Base-by-base conservation (phyloP, 2,329 filamentous ascomycete genomes). In the Talaromyces sp. region DNA sequence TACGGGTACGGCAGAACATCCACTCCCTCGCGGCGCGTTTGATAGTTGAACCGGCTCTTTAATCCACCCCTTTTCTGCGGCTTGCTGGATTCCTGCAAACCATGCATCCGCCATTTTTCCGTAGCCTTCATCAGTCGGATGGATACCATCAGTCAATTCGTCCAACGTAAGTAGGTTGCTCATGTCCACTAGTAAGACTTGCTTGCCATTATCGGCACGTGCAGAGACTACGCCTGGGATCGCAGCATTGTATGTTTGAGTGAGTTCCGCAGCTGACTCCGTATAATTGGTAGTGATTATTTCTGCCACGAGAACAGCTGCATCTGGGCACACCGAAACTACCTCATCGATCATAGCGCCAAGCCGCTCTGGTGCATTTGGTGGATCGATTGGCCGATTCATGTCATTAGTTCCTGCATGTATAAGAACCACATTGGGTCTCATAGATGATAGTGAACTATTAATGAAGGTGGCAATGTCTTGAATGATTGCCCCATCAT, bases 381-480 rank as follows among this genome's bases (percentile, higher is more conserved):
- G 66, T 17, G 66, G 54, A 11, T 66, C 64, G 4, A 60, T 54
- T 19, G 52, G 53, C 13, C 64, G 56, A 52, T 67, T 64, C 53
- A 73, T 67, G 30, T 76, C 72, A 57, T 75, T 75, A n/a, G 72
- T 73, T 3, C 73, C 72, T 5, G 70, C 71, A 51, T 72, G 67
- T 0, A 75, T 32, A 9, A 76, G 62, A 10, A 75, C 65, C 19
- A 76, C 49, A 60, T 74, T 75, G 10, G 73, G 73, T 13, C 56
- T 58, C 44, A 49, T 49, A 11, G 44, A 19, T 19, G 44, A 49
- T 9, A 72, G 57, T 19, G 64, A 64, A 10, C 36, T 22, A 4
- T 63, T 49, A 2, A 64, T 66, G 44, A 64, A 67, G 2, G 44
- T 60, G 1, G 59, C 65, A 25, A 77, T 71, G 28, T 74, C 55